Evolutionary conservation across 495 filamentous ascomycete species (phyloP), one percentile per base, ranked within the genome.

Genomic region (Daldinia childiae): DNA sequence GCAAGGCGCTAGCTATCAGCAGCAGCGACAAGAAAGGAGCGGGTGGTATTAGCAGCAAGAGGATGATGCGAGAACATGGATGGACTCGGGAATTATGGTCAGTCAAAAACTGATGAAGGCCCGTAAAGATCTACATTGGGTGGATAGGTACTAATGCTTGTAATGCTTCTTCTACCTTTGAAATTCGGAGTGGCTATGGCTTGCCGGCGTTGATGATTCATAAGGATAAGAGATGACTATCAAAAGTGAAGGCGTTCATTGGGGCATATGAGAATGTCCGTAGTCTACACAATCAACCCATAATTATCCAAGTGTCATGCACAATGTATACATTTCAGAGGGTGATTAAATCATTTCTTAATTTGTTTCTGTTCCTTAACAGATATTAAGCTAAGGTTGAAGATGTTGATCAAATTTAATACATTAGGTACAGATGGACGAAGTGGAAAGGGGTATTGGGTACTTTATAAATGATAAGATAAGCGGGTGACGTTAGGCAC

Each of bases 1-100:
- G 92, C 79, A 91, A 90, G 77, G 88, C 88, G 14, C 88, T 97
- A 76, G 85, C 95, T 3, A 82, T 89, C 14, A 84, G 87, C 62
- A 86, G 86, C 39, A 87, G 83, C 62, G 81, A 84, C 36, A 84
- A 82, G 78, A 81, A 80, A 55, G 74, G 75, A 26, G 30, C 77
- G 3, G 78, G 79, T 41, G 69, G 62, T 3, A 68, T 60, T 34
- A 78, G 76, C 5, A 84, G 76, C 61, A 85, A 83, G 55, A 88
- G 85, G 76, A 88, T 84, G 75, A 88, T 84, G 75, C 81, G 83
- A 50, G 80, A 85, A 69, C 79, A 82, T 74, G 85, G 85, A 26
- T 87, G 84, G 85, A 82, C 77, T 17, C 75, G 81, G 38, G 84
- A 87, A 34, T 69, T 88, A 34, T 88, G 86, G 86, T 79, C 82